These are phyloP conservation scores for Cutaneotrichosporon curvatum DNA, from an alignment of 1,284 basidiomycete species.

Conservation along the genomic window DNA sequence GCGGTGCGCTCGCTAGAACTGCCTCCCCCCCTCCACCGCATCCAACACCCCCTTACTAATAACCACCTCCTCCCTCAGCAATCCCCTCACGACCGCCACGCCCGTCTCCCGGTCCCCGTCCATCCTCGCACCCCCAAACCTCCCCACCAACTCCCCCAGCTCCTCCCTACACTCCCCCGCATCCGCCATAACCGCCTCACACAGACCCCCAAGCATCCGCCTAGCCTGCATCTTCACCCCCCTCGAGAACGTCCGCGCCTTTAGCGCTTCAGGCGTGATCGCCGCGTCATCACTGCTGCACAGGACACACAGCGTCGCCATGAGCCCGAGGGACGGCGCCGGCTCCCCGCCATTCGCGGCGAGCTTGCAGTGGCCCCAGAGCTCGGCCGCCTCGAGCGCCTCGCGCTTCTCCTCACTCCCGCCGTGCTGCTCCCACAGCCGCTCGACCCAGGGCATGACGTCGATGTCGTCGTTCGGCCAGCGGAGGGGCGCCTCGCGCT, in stretches of 20 bases:
- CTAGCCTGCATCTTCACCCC: constrained; percentile 8
- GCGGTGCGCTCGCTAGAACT: too few relatives aligned
- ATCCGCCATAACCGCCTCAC: constrained; percentile 12
- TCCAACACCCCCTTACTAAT: constrained; percentile 11
- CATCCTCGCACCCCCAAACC: neutral
- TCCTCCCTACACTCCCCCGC: constrained; percentile 7
- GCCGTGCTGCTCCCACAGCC: constrained; percentile 36
- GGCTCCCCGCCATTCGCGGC: constrained; percentile 16
- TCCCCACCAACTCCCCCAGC: constrained; percentile 2
- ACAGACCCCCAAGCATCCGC: constrained; percentile 7
- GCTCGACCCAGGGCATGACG: constrained; percentile 55
- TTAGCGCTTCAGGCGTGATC: constrained; percentile 4
- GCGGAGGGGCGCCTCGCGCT: constrained; percentile 23
- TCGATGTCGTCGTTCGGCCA: constrained; percentile 52
- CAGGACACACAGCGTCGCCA: constrained; percentile 14
- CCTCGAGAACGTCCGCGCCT: constrained; percentile 10
- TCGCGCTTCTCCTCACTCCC: constrained; percentile 10
- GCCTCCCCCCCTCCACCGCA: constrained; percentile 4
- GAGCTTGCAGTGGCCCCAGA: constrained; percentile 18
- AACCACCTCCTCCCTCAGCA: constrained; percentile 13
- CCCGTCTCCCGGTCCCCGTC: constrained; percentile 5
- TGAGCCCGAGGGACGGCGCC: constrained; percentile 11
- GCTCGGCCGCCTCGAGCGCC: constrained; percentile 10
- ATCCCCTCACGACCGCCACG: constrained; percentile 7
- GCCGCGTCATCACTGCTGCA: constrained; percentile 5